Evolutionary conservation across 2,329 filamentous ascomycete species (phyloP).

Genomic region (Sclerotinia borealis): DNA sequence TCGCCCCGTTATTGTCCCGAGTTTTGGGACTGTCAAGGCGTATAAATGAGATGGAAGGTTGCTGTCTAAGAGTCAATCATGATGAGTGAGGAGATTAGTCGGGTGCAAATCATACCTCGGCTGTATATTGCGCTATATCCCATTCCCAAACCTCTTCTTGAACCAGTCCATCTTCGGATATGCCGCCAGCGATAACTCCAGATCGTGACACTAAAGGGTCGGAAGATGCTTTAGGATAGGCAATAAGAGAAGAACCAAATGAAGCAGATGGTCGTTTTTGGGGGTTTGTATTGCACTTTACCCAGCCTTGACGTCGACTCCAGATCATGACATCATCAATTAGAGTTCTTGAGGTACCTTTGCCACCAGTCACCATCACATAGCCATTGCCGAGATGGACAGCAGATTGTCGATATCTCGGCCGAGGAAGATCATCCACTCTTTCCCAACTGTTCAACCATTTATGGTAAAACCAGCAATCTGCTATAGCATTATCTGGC

Average conservation of each 20-base stretch:
- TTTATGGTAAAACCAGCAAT: conserved; percentile 69
- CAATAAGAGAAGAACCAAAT: conserved; percentile 24
- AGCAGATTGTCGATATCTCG: conserved; percentile 70
- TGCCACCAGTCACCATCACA: conserved; percentile 36
- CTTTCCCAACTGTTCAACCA: conserved; percentile 52
- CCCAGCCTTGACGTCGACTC: conserved; percentile 29
- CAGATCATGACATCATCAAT: conserved; percentile 26
- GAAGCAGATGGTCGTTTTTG: conserved; percentile 14
- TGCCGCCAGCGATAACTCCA: conserved; percentile 69
- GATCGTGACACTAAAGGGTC: conserved; percentile 31
- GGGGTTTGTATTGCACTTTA: conserved; percentile 18
- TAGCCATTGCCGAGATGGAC: conserved; percentile 44
- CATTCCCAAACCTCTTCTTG: conserved; percentile 4
- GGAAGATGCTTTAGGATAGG: conserved; percentile 18
- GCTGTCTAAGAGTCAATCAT: neutral
- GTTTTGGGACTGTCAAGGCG: neutral
- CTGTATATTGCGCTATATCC: conserved; percentile 34
- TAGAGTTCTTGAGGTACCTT: conserved; percentile 25
- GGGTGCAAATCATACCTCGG: conserved; percentile 15
- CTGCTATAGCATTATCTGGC: conserved; percentile 59
- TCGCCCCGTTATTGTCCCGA: neutral
- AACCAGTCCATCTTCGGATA: conserved; percentile 33
- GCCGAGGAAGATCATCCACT: conserved; percentile 58
- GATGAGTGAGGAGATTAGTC: neutral
- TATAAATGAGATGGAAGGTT: neutral